Evolutionary conservation across 2,329 filamentous ascomycete genomes (phyloP), one percentile per base, ranked within the genome.

Genomic region (Aureobasidium sp.): DNA sequence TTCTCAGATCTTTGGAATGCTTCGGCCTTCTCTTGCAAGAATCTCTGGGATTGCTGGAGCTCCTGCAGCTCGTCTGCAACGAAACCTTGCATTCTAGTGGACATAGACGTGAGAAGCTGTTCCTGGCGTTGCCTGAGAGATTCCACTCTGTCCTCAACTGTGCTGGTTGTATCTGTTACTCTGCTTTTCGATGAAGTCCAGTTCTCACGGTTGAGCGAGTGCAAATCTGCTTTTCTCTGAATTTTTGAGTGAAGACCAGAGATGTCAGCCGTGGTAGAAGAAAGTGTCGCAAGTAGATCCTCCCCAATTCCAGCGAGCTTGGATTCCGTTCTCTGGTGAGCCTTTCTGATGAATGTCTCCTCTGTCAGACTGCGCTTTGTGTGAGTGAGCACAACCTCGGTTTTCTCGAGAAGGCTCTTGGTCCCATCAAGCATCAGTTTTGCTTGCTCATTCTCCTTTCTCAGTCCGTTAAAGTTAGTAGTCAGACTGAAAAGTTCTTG

Each of bases 401-500:
- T 97, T 74, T 96, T 90, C 63, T 93, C 89, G 13, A 97, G 80
- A 3, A 96, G 79, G 59, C 84, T 85, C 68, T 91, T 88, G 0
- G 93, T 95, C 39, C 90, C 85, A 60, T 93, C 89, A 3, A 99
- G 81, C 59, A 83, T 81, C 5, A 81, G 70, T 62, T 82, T 87
- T 0, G 88, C 91, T 21, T 83, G 81, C 66, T 99, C 93, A 64
- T 95, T 89, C 64, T 97, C 91, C 70, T 92, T 91, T 75, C 94
- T 96, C 68, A 97, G 75, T 0, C 84, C 86, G 76, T 92, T 91
- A 72, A 97, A 96, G 66, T 85, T 91, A 45, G 88, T 91, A 0
- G 90, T 96, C 41, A 97, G 77, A 11, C 85, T 84, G 72, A 96
- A 92, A 0, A 99, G 80, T 72, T 99, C 92, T 69, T 97, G 91